These are phyloP conservation scores for Monilinia vaccinii-corymbosi DNA, from an alignment of 2,329 filamentous ascomycete genomes.

Conservation along the genomic window DNA sequence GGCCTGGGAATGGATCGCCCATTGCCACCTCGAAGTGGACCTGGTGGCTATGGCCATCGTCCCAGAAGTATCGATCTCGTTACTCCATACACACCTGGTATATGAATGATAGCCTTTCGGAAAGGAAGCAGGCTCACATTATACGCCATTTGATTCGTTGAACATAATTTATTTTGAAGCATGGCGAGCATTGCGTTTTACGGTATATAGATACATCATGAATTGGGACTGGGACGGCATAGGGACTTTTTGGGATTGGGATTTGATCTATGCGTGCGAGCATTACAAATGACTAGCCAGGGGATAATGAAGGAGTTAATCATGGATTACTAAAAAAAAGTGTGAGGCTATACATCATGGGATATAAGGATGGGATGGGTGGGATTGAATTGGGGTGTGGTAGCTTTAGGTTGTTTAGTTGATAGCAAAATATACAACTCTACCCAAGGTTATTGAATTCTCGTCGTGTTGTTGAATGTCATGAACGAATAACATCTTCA, in stretches of 20 bases:
- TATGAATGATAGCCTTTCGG: not conserved
- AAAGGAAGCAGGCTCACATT: not conserved
- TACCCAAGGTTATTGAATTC: no score
- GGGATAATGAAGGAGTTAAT: not conserved
- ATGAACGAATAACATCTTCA: no score
- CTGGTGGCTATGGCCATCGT: conserved; percentile 42
- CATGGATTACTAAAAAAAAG: not conserved
- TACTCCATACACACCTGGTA: conserved; percentile 35
- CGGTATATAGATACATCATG: not conserved
- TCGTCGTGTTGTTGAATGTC: no score
- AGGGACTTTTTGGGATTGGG: not conserved
- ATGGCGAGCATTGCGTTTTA: not conserved
- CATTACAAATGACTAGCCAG: not conserved
- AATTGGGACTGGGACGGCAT: not conserved
- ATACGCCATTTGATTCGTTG: not conserved
- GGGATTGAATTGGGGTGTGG: no score
- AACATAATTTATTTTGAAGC: not conserved
- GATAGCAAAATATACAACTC: not conserved
- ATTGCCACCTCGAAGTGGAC: conserved; percentile 43
- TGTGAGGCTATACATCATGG: not conserved
- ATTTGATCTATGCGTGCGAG: not conserved
- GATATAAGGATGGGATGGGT: not conserved
- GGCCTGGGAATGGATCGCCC: conserved; percentile 42
- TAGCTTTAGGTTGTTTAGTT: no score
- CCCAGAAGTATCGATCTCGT: conserved; percentile 57